Conservation (phyloP, 371 early-diverging fungal genomes). For the Actinomortierella ambigua region DNA sequence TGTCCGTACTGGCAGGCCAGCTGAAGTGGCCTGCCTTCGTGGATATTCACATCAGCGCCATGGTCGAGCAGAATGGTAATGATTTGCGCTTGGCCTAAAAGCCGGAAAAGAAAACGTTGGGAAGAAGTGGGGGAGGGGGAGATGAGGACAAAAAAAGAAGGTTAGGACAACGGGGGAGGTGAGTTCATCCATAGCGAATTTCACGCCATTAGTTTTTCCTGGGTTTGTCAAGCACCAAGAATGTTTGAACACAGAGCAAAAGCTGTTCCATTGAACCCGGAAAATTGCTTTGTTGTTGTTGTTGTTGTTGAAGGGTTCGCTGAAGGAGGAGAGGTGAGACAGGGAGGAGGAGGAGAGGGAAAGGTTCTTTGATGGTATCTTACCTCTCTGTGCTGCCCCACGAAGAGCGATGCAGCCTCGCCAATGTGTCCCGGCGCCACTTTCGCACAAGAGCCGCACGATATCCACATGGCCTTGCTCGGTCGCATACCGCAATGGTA, state of each 20-base stretch:
- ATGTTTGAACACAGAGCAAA: too few species aligned
- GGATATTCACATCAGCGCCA: slow-evolving; percentile 74
- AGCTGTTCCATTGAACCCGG: too few species aligned
- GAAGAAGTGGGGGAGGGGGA: too few species aligned
- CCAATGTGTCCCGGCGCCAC: slow-evolving; percentile 43
- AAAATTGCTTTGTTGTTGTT: slow-evolving; percentile 3
- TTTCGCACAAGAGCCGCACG: slow-evolving; percentile 27
- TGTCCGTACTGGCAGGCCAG: slow-evolving; percentile 70
- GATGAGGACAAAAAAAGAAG: too few species aligned
- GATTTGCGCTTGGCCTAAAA: slow-evolving; percentile 26
- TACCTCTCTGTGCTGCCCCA: slow-evolving; percentile 36
- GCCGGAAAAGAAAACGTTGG: neutral
- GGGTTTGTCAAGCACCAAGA: too few species aligned
- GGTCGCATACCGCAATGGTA: slow-evolving; percentile 30
- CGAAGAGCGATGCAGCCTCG: slow-evolving; percentile 39
- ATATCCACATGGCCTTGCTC: slow-evolving; percentile 35
- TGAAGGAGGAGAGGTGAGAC: too few species aligned
- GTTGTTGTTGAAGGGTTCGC: neutral
- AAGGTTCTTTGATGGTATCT: neutral
- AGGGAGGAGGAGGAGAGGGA: too few species aligned
- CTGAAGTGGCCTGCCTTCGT: slow-evolving; percentile 76
- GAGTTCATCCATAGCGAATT: neutral
- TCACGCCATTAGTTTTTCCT: too few species aligned
- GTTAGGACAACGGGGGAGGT: neutral
- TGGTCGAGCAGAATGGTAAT: slow-evolving; percentile 60